Percentiles rank a stretch among this genome's conserved stretches.
phyloP scores from a whole-genome alignment of 371 early-diverging fungal genomes.

The Mortierella sp. region DNA sequence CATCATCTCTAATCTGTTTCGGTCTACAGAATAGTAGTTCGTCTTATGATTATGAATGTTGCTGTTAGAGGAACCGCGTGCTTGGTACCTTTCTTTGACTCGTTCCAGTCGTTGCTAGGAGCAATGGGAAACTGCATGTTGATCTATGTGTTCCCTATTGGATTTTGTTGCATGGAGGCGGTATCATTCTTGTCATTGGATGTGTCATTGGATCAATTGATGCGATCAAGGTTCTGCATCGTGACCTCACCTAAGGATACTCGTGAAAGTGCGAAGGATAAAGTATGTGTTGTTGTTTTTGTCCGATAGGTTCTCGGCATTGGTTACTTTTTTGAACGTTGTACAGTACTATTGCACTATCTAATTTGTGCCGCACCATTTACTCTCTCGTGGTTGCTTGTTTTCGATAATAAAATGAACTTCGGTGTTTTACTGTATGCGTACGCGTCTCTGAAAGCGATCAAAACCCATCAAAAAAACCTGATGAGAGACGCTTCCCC shows the following conservation, averaged over 20 bases:
- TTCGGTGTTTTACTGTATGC: too few relatives aligned
- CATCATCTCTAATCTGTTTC: constrained; percentile 80
- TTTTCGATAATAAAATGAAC: too few relatives aligned
- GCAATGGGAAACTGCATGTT: constrained; percentile 82
- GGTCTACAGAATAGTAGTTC: constrained; percentile 65
- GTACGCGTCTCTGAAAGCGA: background rate
- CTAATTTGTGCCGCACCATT: too few relatives aligned
- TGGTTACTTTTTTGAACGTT: too few relatives aligned
- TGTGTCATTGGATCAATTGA: constrained; percentile 83
- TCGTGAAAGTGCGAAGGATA: background rate
- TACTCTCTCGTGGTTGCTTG: too few relatives aligned
- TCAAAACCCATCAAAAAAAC: background rate
- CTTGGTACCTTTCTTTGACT: constrained; percentile 83
- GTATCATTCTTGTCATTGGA: constrained; percentile 70
- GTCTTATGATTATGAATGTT: constrained; percentile 65
- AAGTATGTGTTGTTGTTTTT: background rate
- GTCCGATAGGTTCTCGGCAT: too few relatives aligned
- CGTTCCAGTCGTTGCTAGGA: constrained; percentile 85
- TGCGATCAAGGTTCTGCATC: constrained; percentile 64
- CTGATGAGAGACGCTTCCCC: background rate
- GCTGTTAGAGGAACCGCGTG: constrained; percentile 73
- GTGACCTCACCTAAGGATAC: constrained; percentile 24
- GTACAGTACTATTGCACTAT: too few relatives aligned
- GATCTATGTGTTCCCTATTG: constrained; percentile 86
- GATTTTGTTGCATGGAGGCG: constrained; percentile 78